Base-by-base conservation (phyloP, 2,329 filamentous ascomycete genomes). In the Phyllosticta paracitricarpa region DNA sequence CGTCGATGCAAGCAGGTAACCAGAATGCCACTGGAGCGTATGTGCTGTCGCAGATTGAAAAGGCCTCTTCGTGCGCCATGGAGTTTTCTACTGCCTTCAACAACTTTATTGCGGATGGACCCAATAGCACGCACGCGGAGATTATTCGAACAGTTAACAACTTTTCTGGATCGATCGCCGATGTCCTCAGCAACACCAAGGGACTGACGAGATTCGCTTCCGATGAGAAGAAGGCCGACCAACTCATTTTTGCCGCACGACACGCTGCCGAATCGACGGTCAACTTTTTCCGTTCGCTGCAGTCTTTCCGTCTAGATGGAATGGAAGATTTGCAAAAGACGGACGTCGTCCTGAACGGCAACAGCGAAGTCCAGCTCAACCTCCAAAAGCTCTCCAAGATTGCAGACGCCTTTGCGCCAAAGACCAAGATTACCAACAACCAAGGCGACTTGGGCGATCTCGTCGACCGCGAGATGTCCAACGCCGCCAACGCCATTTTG, bases 81-180 rank as follows among this genome's bases (percentile, higher is more conserved):
- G 94, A 99, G 72, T 99, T 99, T 75, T 94, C 93, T 1, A 97
- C 93, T 0, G 88, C 94, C 0, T 99, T 97, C 81, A 99, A 97
- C 79, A 96, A 96, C 76, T 97, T 95, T 74, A 95, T 99, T 68
- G 94, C 93, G 7, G 94, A 99, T 71, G 94, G 94, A 0, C 92
- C 93, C 4, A 96, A 92, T 73, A 91, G 89, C 71, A 87, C 86
- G 9, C 91, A 97, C 70, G 84, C 89, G 1, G 92, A 96, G 63
- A 88, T 99, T 64, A 97, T 97, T 75, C 91, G 91, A 72, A 90
- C 91, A 0, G 89, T 96, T 68, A 94, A 91, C 70, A 84, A 91
- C 58, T 97, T 97, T 75, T 83, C 94, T 1, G 90, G 92, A 22
- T 89, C 94, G 3, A 86, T 97, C 65, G 89, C 93, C 1, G 94